phyloP scores from a whole-genome alignment of 768 basidiomycete genomes.

The Amanita polypyramis region DNA sequence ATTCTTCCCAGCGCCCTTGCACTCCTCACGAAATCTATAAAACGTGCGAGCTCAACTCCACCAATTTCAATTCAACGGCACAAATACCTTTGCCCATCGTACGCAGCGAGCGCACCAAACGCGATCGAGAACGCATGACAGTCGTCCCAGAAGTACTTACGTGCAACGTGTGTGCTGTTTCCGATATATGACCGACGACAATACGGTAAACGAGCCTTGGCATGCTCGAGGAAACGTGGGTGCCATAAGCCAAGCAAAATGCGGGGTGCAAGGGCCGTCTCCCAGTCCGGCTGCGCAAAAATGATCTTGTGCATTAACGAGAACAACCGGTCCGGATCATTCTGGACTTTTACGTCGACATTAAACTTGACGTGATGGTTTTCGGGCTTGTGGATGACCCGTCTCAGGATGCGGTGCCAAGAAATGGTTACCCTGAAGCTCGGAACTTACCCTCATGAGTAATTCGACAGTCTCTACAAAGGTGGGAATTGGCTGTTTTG shows the following conservation, averaged over 20 bases:
- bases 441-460: conserved; percentile 60
- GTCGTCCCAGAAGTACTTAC: conserved; percentile 82
- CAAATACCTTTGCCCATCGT: conserved; percentile 64
- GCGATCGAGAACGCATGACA: conserved; percentile 82
- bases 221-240: conserved; percentile 75
- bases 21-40: conserved; percentile 68
- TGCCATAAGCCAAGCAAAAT: conserved; percentile 85
- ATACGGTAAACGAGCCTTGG: conserved; percentile 69
- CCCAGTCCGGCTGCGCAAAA: conserved; percentile 55
- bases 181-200: conserved; percentile 84
- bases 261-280: conserved; percentile 67
- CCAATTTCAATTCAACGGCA: conserved; percentile 5
- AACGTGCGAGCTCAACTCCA: not conserved
- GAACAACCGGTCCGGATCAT: conserved; percentile 83
- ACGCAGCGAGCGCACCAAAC: conserved; percentile 60
- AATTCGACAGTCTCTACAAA: conserved; percentile 74
- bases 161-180: conserved; percentile 54
- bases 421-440: not conserved
- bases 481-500: conserved; percentile 82
- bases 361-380: conserved; percentile 71
- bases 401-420: not conserved
- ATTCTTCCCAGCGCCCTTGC: conserved; percentile 68
- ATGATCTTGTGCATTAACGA: conserved; percentile 64
- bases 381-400: conserved; percentile 39
- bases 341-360: conserved; percentile 91